Base-by-base conservation (phyloP, 768 basidiomycete species). In the Fomitopsis pulvina region DNA sequence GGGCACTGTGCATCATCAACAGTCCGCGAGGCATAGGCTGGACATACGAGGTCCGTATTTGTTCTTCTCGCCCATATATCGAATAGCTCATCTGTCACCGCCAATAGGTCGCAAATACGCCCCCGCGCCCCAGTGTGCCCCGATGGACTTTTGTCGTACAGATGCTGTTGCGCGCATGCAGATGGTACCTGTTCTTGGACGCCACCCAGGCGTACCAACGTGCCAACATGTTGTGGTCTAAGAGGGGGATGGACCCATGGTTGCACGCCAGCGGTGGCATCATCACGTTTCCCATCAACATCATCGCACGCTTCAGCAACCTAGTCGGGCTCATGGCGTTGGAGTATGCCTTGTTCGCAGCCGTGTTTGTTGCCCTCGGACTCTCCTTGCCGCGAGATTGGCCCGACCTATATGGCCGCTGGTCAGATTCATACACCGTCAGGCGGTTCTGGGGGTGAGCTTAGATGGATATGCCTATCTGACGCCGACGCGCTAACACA, bases 381-480 rank as follows among this genome's bases (percentile, higher is more conserved):
- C 22, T 51, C 4, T 62, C 62, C 18, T 41, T 64, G 20, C 68
- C 70, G 0, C 52, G 57, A n/a, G 63, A 66, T 26, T 76, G 74
- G 72, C 70, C 71, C 1, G 62, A 60, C 20, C n/a, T 71, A 7
- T 74, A 68, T 48, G 70, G 70, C 0, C 11, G 22, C 9, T 57
- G 54, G 54, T 39, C 45, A 1, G 54, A 57, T 20, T 52, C 59
- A 16, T 60, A 57, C 30, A 60, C 59, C 4, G 38, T 60, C n/a
- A 50, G 59, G 12, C 46, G 53, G 22, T 50, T 56, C 25, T 60
- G 59, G 56, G 52, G 56, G 59, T 57, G 34, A 42, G 58, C 41
- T 1, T 18, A 10, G 5, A 42, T 42, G 8, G 8, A 41, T 24
- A 26, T 18, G 1, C 38, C 9, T n/a, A n/a, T 41, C 29, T 11